A percentile compares a stretch with the other conserved stretches of the same genome.
These are phyloP conservation scores for Stereum hirsutum DNA, from an alignment of 1,284 basidiomycete species.

Conservation along the genomic window DNA sequence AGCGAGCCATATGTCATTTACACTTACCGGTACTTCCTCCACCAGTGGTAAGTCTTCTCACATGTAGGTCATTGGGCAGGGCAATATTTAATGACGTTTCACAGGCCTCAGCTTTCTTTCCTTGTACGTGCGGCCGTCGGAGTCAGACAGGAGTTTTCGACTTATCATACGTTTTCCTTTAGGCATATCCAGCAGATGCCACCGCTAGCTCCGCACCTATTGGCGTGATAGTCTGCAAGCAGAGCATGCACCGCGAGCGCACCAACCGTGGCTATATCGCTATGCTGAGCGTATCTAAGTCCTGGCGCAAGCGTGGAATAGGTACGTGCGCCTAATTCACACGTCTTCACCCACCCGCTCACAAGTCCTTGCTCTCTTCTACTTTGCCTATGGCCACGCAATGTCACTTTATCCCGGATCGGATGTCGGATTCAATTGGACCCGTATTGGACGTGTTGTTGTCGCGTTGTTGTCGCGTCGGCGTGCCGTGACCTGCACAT, in stretches of 20 bases:
- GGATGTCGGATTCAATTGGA: conserved; percentile 2
- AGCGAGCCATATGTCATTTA: conserved; percentile 95
- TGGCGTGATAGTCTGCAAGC: conserved; percentile 94
- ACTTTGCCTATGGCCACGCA: background rate
- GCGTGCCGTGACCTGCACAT: background rate
- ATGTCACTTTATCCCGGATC: background rate
- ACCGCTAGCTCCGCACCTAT: conserved; percentile 48
- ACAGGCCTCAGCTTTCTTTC: conserved; percentile 90
- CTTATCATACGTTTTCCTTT: background rate
- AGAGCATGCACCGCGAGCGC: conserved; percentile 73
- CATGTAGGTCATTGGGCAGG: background rate
- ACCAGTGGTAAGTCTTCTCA: conserved; percentile 67
- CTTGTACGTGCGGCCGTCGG: conserved; percentile 45
- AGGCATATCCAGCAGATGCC: conserved; percentile 50
- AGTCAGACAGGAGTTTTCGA: background rate
- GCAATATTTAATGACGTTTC: conserved; percentile 6
- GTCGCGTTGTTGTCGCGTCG: conserved; percentile 4
- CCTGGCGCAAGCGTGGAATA: conserved; percentile 83
- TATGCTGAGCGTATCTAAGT: conserved; percentile 86
- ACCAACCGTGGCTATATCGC: conserved; percentile 93
- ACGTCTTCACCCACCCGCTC: background rate
- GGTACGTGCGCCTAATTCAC: conserved; percentile 43
- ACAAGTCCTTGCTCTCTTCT: background rate
- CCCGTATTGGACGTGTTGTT: background rate
- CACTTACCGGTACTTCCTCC: conserved; percentile 89